phyloP scores from a whole-genome alignment of 495 filamentous ascomycete species.

The Tuber brumale region DNA sequence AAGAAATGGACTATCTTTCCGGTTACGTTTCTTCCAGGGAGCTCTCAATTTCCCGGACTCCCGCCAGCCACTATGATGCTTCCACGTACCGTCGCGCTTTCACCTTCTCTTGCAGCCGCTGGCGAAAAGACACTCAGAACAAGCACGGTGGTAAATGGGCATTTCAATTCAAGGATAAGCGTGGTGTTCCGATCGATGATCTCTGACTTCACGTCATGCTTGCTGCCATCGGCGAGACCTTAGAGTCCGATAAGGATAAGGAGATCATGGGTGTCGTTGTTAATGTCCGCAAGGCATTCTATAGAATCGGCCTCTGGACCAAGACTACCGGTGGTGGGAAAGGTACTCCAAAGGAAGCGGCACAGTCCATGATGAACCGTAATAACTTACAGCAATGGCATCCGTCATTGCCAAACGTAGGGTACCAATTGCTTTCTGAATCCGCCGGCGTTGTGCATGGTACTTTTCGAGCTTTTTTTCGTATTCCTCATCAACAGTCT shows the following conservation, averaged over 20 bases:
- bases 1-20: conserved; percentile 75
- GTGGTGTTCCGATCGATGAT: conserved; percentile 86
- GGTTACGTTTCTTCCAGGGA: conserved; percentile 49
- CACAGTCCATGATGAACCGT: too few relatives aligned
- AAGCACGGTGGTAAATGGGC: conserved; percentile 99
- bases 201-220: conserved; percentile 97
- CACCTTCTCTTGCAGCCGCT: conserved; percentile 55
- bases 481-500: too few relatives aligned
- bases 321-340: conserved; percentile 33
- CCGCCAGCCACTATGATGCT: conserved; percentile 72
- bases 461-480: too few relatives aligned
- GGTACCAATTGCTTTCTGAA: too few relatives aligned
- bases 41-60: conserved; percentile 50
- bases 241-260: conserved; percentile 86
- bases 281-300: conserved; percentile 97
- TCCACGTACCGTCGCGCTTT: conserved; percentile 70
- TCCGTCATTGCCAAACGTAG: too few relatives aligned
- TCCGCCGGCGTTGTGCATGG: too few relatives aligned
- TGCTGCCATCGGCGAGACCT: conserved; percentile 92
- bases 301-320: conserved; percentile 67
- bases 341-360: conserved; percentile 14
- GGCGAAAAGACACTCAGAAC: conserved; percentile 60
- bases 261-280: conserved; percentile 99
- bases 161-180: conserved; percentile 93
- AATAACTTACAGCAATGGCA: too few relatives aligned